Evolutionary conservation across 495 filamentous ascomycete species (phyloP).

Genomic region (Talaromyces wortmannii): DNA sequence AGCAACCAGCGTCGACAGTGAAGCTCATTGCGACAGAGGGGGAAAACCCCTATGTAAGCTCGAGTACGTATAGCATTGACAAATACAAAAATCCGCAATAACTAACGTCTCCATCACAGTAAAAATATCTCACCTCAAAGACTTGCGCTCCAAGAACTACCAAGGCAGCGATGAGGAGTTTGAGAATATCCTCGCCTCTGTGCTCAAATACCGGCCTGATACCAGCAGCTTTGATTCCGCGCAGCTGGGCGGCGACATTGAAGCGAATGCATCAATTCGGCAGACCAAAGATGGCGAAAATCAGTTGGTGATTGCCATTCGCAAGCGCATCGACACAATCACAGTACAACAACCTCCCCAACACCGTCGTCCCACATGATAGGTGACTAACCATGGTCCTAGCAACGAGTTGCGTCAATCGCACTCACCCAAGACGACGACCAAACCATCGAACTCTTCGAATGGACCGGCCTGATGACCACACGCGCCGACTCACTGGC

Average conservation of each 20-base stretch:
- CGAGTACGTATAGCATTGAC: conserved; percentile 37
- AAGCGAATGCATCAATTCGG: conserved; percentile 27
- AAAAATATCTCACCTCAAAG: conserved; percentile 31
- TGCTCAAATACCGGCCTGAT: conserved; percentile 18
- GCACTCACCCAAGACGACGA: conserved; percentile 54
- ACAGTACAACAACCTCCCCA: conserved; percentile 35
- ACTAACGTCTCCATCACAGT: conserved; percentile 29
- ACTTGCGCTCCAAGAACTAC: conserved; percentile 45
- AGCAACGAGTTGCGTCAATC: conserved; percentile 69
- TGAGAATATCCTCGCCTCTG: conserved; percentile 37
- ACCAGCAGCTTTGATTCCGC: neutral
- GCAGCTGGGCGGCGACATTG: conserved; percentile 13
- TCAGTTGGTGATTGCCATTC: conserved; percentile 43
- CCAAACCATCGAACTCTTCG: conserved; percentile 60
- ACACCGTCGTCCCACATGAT: neutral
- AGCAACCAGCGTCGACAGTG: conserved; percentile 46
- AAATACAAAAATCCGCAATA: neutral
- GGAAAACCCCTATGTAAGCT: conserved; percentile 48
- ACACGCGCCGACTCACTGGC: conserved; percentile 30
- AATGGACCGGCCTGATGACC: conserved; percentile 59
- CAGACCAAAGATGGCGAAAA: conserved; percentile 20
- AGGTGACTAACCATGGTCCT: neutral
- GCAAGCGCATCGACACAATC: conserved; percentile 50
- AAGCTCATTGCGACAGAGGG: conserved; percentile 65
- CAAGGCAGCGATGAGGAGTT: conserved; percentile 50